These are phyloP conservation scores for Paraphysoderma sedebokerense DNA, from an alignment of 371 early-diverging fungal genomes.

Conservation along the genomic window DNA sequence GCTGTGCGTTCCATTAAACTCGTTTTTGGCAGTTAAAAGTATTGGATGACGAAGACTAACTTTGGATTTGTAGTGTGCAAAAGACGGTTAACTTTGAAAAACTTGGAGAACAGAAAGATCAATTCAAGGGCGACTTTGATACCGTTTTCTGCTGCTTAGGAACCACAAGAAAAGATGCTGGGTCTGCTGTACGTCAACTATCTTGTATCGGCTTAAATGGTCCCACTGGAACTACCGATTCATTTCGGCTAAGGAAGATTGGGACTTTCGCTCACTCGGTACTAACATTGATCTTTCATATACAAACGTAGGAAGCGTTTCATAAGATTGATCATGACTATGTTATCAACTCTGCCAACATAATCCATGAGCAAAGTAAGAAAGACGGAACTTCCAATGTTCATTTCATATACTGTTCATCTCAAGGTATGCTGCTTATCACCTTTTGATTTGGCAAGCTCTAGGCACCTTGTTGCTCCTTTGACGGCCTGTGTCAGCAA, in stretches of 20 bases:
- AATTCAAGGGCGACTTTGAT: slow-evolving; percentile 24
- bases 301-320: slow-evolving; percentile 43
- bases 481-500: too few species aligned
- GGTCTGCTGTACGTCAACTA: too few species aligned
- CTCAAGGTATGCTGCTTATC: slow-evolving; percentile 3
- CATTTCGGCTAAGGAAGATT: too few species aligned
- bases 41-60: too few species aligned
- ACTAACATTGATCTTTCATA: too few species aligned
- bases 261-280: too few species aligned
- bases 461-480: background rate
- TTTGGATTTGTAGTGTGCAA: slow-evolving; percentile 6
- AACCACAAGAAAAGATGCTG: slow-evolving; percentile 46
- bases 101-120: slow-evolving; percentile 15
- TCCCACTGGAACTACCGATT: too few species aligned
- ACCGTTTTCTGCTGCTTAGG: slow-evolving; percentile 47
- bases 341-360: slow-evolving; percentile 39
- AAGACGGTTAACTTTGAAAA: slow-evolving; percentile 30
- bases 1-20: slow-evolving; percentile 2
- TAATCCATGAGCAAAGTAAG: slow-evolving; percentile 37
- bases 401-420: slow-evolving; percentile 47
- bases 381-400: slow-evolving; percentile 18
- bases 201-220: too few species aligned
- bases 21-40: too few species aligned
- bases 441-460: background rate
- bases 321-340: slow-evolving; percentile 55